Percentiles rank a stretch among this genome's conserved stretches.
Conservation (phyloP, 352 stramenopile species). For the Phytopythium boreale region DNA sequence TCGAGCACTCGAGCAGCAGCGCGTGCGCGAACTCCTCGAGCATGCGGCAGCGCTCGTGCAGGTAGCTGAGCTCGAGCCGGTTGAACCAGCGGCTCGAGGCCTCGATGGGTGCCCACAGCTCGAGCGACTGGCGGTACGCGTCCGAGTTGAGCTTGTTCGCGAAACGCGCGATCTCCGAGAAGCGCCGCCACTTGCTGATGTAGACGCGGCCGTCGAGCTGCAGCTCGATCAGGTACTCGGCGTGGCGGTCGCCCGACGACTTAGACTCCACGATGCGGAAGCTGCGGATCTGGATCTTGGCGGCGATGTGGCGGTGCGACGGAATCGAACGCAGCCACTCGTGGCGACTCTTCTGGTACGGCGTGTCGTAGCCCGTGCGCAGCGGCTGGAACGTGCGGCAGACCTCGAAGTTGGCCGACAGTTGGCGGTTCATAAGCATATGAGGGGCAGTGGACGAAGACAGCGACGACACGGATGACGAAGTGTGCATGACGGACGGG, state of each 20-base stretch:
- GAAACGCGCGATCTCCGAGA: constrained; percentile 70
- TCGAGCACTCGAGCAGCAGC: constrained; percentile 70
- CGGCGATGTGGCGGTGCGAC: constrained; percentile 71
- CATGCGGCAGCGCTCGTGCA: constrained; percentile 75
- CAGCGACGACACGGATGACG: constrained; percentile 22
- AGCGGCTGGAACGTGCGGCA: constrained; percentile 68
- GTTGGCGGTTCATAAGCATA: constrained; percentile 48
- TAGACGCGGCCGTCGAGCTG: constrained; percentile 64
- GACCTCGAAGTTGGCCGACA: constrained; percentile 66
- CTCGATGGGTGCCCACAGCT: constrained; percentile 57
- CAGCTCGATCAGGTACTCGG: constrained; percentile 80
- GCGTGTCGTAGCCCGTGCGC: constrained; percentile 48
- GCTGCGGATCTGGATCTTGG: constrained; percentile 78
- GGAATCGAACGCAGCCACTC: constrained; percentile 59
- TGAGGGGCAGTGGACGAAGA: neutral
- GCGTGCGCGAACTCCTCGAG: constrained; percentile 76
- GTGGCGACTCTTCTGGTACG: constrained; percentile 61
- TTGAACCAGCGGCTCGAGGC: constrained; percentile 76
- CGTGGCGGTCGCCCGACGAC: constrained; percentile 48
- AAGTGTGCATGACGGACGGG: constrained; percentile 9
- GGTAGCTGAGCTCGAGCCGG: constrained; percentile 76
- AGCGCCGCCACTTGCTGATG: constrained; percentile 72
- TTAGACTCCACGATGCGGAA: constrained; percentile 75
- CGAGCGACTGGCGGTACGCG: constrained; percentile 53
- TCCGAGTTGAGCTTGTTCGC: constrained; percentile 45